Base-by-base conservation (phyloP, 1,284 basidiomycete species). In the Sutorius eximius region DNA sequence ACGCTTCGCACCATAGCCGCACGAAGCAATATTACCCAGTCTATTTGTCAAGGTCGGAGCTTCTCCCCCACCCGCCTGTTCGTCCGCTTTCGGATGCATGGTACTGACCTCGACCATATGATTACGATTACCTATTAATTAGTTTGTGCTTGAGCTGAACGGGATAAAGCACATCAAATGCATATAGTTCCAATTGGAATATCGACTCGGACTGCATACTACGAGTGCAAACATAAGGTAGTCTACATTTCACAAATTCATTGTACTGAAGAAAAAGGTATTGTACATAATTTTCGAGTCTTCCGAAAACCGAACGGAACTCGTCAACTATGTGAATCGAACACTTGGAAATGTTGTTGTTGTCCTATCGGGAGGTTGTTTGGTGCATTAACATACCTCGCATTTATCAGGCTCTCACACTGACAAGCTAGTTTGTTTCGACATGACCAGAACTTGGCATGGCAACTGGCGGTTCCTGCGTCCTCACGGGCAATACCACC, bases 41-140 rank as follows among this genome's bases (percentile, higher is more conserved):
- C 37, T 48, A 51, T 59, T 57, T 65, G 56, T 58, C 49, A 60
- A 66, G 58, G 62, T 59, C 59, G 75, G 76, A 51, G 73, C 72
- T 59, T 70, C 61, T 49, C 59, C 66, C 43, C 73, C 73, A 45
- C 59, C 44, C 59, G 42, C 45, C 45, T n/a, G n/a, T n/a, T n/a
- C n/a, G n/a, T n/a, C n/a, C n/a, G n/a, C n/a, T n/a, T n/a, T n/a
- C n/a, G n/a, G n/a, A n/a, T 33, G 7, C 18, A 20, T 22, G 18
- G 11, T 15, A 22, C 22, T 22, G 38, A 22, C 38, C 20, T n/a
- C n/a, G n/a, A 40, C 8, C 12, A n/a, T n/a, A n/a, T n/a, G n/a
- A n/a, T n/a, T n/a, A n/a, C 38, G 13, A 22, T 15, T 15, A 9
- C 12, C 33, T 34, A n/a, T n/a, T n/a, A n/a, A 41, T 20, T 16